Evolutionary conservation across 345 rosid species (phyloP), one percentile per base, ranked within the genome.

Genomic region (Gossypium thurberi): DNA sequence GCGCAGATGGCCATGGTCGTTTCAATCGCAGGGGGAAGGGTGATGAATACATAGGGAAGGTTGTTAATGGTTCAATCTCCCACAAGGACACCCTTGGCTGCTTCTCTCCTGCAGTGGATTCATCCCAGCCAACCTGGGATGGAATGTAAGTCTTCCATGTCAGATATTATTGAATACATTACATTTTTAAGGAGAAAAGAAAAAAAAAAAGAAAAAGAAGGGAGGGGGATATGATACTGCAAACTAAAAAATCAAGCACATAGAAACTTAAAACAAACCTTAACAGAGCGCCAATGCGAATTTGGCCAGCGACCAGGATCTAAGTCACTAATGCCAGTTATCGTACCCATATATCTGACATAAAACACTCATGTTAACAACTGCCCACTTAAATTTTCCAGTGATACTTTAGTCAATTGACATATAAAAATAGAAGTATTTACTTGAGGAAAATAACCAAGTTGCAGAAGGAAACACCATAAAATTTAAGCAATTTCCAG

Each of bases 51-150:
- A 91, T 95, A 0, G 99, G 99, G 77, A 95, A 95, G 46, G 99
- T 95, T 65, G 97, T 87, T 58, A 95, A 82, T 21, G 99, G 99
- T 76, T 95, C 99, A 78, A 95, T 92, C 82, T 95, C 98, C 99
- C 99, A 95, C 46, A 95, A 77, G 37, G 99, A 95, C 53, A 95
- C 99, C 75, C 99, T 84, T 5, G 97, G 99, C 79, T 95, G 99
- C 86, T 91, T 89, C 81, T 95, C 99, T 43, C 99, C 99, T n/a
- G 98, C 98, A 3, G 98, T 91, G 51, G 99, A 95, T 74, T 95
- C 99, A 74, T 95, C 99, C 99, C 99, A 95, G 26, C 99, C 99
- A 74, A 95, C 99, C 99, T 94, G 81, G 80, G 85, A 43, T n/a
- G 11, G 26, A 14, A 17, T 11, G 56, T 26, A 47, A 46, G 8